Conservation (phyloP, 1,139 yeast species). For the Scheffersomyces titani region DNA sequence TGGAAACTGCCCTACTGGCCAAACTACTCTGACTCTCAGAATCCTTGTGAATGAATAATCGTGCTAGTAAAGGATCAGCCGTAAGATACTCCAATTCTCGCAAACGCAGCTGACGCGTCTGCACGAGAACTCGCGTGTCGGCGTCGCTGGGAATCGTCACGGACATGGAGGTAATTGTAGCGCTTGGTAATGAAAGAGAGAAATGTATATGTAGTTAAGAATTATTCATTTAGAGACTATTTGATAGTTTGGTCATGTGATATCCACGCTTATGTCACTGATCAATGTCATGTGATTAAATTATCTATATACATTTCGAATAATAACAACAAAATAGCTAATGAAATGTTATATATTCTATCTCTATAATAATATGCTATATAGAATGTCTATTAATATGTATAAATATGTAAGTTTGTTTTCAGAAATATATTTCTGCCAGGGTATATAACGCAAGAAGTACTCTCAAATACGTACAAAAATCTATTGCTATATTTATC, state of each 20-base stretch:
- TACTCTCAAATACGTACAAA: no score
- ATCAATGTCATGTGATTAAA: neutral
- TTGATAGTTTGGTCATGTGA: neutral
- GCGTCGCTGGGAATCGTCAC: neutral
- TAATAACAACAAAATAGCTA: neutral
- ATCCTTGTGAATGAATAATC: neutral
- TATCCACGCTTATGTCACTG: neutral
- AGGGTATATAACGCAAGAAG: no score
- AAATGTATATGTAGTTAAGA: neutral
- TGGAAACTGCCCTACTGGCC: neutral
- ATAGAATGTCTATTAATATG: no score
- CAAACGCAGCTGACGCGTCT: neutral
- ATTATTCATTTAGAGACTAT: neutral
- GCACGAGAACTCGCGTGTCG: neutral
- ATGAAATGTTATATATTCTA: neutral
- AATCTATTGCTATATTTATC: no score
- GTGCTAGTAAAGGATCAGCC: neutral
- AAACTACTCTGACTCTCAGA: neutral
- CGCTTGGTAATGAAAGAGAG: neutral
- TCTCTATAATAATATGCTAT: neutral
- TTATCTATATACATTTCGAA: neutral
- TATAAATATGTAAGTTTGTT: no score
- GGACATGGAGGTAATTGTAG: neutral
- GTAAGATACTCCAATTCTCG: neutral
- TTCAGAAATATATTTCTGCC: no score